phyloP scores from a whole-genome alignment of 306 rosid genomes.

The Glycine soja region DNA sequence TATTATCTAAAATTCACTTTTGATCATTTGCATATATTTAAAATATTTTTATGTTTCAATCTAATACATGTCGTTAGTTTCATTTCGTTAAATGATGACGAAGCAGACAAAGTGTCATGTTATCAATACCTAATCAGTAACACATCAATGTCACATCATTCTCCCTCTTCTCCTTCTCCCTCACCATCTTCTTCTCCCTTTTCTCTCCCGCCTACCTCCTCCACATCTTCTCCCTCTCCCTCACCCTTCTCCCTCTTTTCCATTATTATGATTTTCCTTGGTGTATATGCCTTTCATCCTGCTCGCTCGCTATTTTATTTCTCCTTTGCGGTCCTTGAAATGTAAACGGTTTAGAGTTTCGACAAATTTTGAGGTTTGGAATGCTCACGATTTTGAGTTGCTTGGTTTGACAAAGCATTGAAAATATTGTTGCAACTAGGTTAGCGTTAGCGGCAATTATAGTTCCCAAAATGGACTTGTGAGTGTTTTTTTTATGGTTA shows the following conservation, averaged over 20 bases:
- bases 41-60: too few species aligned
- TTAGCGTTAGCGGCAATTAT: conserved; percentile 46
- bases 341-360: conserved; percentile 36
- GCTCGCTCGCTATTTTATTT: not conserved
- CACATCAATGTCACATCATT: too few species aligned
- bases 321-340: not conserved
- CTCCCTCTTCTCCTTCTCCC: too few species aligned
- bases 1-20: too few species aligned
- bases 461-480: not conserved
- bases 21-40: too few species aligned
- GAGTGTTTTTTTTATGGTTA: not conserved
- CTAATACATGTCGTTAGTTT: too few species aligned
- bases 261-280: not conserved
- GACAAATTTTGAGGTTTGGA: not conserved
- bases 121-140: too few species aligned
- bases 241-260: not conserved
- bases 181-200: too few species aligned
- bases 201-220: too few species aligned
- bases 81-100: too few species aligned
- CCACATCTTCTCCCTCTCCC: not conserved
- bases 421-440: not conserved
- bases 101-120: too few species aligned
- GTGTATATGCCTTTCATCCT: not conserved
- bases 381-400: conserved; percentile 14
- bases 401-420: conserved; percentile 10